Conservation (phyloP, 2,329 filamentous ascomycete genomes). For the Aureobasidium sp. region DNA sequence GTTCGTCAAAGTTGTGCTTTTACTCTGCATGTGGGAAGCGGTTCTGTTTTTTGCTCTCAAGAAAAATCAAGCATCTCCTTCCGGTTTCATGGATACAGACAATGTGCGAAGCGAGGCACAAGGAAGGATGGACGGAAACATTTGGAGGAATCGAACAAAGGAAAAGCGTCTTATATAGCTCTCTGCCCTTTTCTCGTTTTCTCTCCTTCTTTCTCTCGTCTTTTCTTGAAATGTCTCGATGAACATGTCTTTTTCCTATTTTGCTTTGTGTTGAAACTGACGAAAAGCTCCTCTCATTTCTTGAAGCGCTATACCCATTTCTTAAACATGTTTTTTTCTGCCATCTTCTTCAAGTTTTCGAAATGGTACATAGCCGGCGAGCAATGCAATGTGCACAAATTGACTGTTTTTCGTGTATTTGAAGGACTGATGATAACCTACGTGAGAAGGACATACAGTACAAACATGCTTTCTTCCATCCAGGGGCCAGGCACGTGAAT, state of each 20-base stretch:
- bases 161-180: constrained; percentile 11
- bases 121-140: constrained; percentile 8
- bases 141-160: constrained; percentile 4
- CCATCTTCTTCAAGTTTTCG: not conserved
- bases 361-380: not conserved
- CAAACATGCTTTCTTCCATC: not conserved
- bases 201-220: not conserved
- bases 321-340: not conserved
- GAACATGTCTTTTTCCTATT: constrained; percentile 11
- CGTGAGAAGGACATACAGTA: not conserved
- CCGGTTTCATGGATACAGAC: constrained; percentile 10
- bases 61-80: constrained; percentile 13
- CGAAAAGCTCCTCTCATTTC: not conserved
- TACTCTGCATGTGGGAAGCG: constrained; percentile 14
- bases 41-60: constrained; percentile 10
- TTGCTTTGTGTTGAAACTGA: constrained; percentile 5
- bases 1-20: constrained; percentile 14
- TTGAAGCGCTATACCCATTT: constrained; percentile 12
- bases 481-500: not conserved
- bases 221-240: not conserved
- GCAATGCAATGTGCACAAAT: not conserved
- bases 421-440: not conserved
- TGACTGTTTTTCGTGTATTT: not conserved
- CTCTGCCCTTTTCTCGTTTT: not conserved
- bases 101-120: constrained; percentile 1